These are phyloP conservation scores for Fomitopsis schrenkii DNA, from an alignment of 1,284 basidiomycete species.

Conservation along the genomic window DNA sequence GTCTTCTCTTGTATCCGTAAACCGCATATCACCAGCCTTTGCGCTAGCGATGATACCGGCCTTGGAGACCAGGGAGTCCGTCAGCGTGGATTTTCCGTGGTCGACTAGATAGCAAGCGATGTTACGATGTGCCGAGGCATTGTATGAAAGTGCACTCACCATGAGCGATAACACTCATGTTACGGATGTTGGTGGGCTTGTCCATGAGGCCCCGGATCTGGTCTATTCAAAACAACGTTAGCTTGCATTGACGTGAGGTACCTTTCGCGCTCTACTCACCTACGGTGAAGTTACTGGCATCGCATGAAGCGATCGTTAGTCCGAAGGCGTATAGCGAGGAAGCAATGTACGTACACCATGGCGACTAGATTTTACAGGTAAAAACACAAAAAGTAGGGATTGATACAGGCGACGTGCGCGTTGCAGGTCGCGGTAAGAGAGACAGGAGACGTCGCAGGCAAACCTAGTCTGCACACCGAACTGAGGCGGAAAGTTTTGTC, in stretches of 20 bases:
- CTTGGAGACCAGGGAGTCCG: constrained; percentile 98
- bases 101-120: constrained; percentile 65
- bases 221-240: constrained; percentile 39
- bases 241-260: background rate
- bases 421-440: constrained; percentile 19
- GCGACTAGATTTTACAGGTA: constrained; percentile 43
- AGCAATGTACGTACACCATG: constrained; percentile 67
- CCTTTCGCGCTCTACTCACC: constrained; percentile 43
- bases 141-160: constrained; percentile 43
- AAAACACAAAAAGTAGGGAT: constrained; percentile 24
- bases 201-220: constrained; percentile 93
- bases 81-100: constrained; percentile 99
- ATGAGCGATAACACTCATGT: constrained; percentile 98
- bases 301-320: constrained; percentile 29
- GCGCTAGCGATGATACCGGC: constrained; percentile 97
- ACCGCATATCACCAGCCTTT: constrained; percentile 97
- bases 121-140: constrained; percentile 8
- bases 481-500: constrained; percentile 21
- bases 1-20: constrained; percentile 97
- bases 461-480: constrained; percentile 25
- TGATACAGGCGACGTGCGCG: constrained; percentile 18
- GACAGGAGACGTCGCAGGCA: constrained; percentile 23
- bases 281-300: constrained; percentile 79
- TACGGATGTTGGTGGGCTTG: constrained; percentile 89
- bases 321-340: constrained; percentile 18